Base-by-base conservation (phyloP, 441 rosid species). In the Biscutella laevigata region DNA sequence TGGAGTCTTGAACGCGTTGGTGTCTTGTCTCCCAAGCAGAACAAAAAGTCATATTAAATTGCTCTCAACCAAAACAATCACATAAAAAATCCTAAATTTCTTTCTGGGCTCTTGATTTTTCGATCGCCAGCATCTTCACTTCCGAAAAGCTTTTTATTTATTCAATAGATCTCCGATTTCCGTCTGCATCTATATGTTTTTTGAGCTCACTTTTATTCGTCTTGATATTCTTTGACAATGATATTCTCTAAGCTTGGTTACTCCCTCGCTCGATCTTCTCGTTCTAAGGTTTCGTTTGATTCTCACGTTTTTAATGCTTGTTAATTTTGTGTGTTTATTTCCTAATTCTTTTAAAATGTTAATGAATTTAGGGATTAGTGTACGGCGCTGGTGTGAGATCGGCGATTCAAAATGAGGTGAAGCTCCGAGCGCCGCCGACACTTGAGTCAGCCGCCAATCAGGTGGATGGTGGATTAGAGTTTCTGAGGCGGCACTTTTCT, bases 171-270 rank as follows among this genome's bases (percentile, higher is more conserved):
- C 64, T 48, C 39, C 38, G 10, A 26, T 40, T 25, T 20, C 10
- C 4, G 46, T 11, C 47, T 38, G 22, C 36, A 5, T 21, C n/a
- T 45, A 5, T 22, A 14, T 53, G 45, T 37, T 48, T 41, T 48
- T 64, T 46, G 49, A 41, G 47, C 54, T 49, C 64, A 27, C 6
- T 59, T 45, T 50, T 57, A 24, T 19, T 60, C 43, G 3, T 55
- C 5, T 10, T 62, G 53, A 36, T 19, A 17, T 17, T 55, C 33
- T 17, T 2, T 14, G 53, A 64, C 36, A 16, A 84, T 88, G 96
- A 78, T 80, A 1, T 77, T 76, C 54, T 82, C 83, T 0, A 82
- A 79, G 81, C 76, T 88, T 21, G 69, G 71, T 37, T 76, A 75
- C 25, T 67, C 77, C 5, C 0, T 66, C 14, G 52, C 84, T 41